Base-by-base conservation (phyloP, 169 alveolate species). In the Plasmodium gallinaceum region DNA sequence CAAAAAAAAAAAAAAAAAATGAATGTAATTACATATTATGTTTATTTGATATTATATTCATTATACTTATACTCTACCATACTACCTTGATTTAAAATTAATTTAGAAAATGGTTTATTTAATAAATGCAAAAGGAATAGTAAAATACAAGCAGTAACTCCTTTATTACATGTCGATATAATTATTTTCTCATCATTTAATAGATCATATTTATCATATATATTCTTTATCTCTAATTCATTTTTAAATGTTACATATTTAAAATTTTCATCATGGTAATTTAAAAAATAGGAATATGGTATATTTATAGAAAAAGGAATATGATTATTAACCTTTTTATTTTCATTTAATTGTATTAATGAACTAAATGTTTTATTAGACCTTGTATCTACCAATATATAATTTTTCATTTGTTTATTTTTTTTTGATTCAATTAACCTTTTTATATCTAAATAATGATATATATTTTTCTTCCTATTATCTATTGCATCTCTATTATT, bases 201-300 rank as follows among this genome's bases (percentile, higher is more conserved):
- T 37, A 80, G 71, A 24, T 57, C 90, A 20, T 80, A 66, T 16
- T 66, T 22, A 46, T 80, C 83, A 24, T 60, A 68, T 22, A 80
- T 48, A 0, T 64, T 64, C 60, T 8, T 76, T 64, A 76, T 48
- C 42, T 76, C 89, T 20, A 42, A 16, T 22, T 64, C 68, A 45
- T 51, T 76, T 76, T 76, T 76, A 76, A 76, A 76, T 18, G 89
- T 76, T 6, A 76, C 48, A 76, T 64, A 76, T 76, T 76, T 76
- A 16, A n/a, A 64, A 24, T 43, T 64, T 57, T 76, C 66, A 48
- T 76, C 14, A 52, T 76, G 75, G 14, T 54, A 16, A 10, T 42
- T 65, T 64, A 76, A 51, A 48, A 76, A 80, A 80, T 66, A 61
- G 20, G 66, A 58, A 80, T 80, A 80, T 39, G 80, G 90, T 66